phyloP scores from a whole-genome alignment of 257 asterid genomes.

The Anisodus tanguticus region DNA sequence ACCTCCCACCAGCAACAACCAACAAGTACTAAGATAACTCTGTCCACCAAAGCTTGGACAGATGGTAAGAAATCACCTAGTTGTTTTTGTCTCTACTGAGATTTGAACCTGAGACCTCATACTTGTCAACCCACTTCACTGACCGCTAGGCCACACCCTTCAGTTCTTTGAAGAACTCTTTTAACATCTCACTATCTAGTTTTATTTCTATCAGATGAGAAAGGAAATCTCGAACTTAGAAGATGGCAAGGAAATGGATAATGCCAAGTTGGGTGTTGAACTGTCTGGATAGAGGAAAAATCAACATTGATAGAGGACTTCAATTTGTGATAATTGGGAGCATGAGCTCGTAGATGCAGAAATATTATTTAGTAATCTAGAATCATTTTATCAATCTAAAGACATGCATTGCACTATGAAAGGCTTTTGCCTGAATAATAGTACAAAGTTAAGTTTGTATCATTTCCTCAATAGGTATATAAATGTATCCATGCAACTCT shows the following conservation, averaged over 20 bases:
- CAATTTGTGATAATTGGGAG: neutral
- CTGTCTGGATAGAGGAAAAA: neutral
- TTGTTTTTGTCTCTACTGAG: too few species aligned
- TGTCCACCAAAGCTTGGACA: too few species aligned
- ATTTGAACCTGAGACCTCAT: too few species aligned
- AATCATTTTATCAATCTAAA: neutral
- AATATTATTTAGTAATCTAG: neutral
- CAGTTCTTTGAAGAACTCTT: neutral
- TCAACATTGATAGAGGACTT: neutral
- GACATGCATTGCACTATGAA: neutral
- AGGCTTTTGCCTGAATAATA: neutral
- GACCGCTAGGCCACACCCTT: too few species aligned
- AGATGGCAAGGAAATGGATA: conserved; percentile 8
- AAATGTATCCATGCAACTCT: conserved; percentile 6
- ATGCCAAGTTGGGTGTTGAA: neutral
- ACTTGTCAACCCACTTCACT: too few species aligned
- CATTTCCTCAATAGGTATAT: conserved; percentile 21
- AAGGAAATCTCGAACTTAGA: neutral
- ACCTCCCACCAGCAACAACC: too few species aligned
- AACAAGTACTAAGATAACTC: too few species aligned
- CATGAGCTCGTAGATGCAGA: neutral
- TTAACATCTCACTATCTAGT: neutral
- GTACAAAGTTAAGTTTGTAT: neutral
- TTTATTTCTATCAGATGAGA: neutral
- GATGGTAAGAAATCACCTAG: too few species aligned